phyloP scores from a whole-genome alignment of 164 flowering plant species.

The Annona cherimola region DNA sequence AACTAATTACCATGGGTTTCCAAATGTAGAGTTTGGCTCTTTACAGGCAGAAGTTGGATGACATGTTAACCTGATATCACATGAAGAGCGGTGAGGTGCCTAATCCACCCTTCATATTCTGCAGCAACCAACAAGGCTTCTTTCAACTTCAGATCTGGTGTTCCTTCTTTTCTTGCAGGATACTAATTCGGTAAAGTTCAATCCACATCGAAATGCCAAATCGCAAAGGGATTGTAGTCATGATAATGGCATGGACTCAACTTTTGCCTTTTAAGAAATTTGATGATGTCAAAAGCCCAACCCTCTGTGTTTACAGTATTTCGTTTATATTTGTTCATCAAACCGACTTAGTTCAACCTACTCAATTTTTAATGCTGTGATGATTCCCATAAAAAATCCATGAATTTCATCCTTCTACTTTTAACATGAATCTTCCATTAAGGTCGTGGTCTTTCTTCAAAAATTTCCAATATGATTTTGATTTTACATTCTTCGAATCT shows the following conservation, averaged over 20 bases:
- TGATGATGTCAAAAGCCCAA: neutral
- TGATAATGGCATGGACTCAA: neutral
- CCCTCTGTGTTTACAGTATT: neutral
- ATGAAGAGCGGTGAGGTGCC: neutral
- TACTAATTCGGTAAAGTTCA: neutral
- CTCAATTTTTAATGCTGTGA: too few relatives aligned
- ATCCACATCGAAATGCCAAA: neutral
- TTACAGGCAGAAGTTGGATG: constrained; percentile 95
- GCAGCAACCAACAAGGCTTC: neutral
- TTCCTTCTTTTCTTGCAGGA: constrained; percentile 8
- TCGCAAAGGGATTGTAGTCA: too few relatives aligned
- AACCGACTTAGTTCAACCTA: too few relatives aligned
- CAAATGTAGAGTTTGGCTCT: constrained; percentile 73
- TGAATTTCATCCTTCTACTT: too few relatives aligned
- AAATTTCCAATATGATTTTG: too few relatives aligned
- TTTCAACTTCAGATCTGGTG: neutral
- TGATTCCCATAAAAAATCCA: too few relatives aligned
- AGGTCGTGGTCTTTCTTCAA: too few relatives aligned
- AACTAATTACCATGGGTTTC: neutral
- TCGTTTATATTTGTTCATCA: neutral
- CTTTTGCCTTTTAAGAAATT: neutral
- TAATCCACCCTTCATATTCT: neutral
- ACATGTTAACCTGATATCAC: constrained; percentile 46
- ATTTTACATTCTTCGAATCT: too few relatives aligned
- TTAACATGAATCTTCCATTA: too few relatives aligned